Base-by-base conservation (phyloP, 2,329 filamentous ascomycete species). In the Microascus cirrosus region DNA sequence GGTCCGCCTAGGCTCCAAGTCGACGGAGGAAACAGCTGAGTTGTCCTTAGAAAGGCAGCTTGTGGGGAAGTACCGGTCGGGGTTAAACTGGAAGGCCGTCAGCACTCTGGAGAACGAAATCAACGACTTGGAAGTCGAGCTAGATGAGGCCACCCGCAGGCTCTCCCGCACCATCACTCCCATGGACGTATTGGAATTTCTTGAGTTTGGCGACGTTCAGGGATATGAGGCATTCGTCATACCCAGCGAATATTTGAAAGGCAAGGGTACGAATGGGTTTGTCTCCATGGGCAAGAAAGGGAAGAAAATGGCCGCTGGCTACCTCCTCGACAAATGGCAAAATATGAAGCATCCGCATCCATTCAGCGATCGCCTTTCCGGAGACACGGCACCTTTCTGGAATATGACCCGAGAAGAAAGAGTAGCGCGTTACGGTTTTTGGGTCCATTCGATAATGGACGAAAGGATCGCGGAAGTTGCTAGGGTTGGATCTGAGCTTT, bases 1-100 rank as follows among this genome's bases (percentile, higher is more conserved):
- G 58, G 78, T 87, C 0, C 78, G 87, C 0, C 72, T 90, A 0
- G 87, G 87, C 0, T 77, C 77, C 0, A 87, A 87, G 60, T 79
- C 65, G 0, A 82, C 77, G 0, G 28, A 64, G 0, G 66, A 68
- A 3, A 88, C 83, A 0, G 69, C 71, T 2, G 55, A 62, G 0
- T 68, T 88, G 0, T 73, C 66, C 2, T 66, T 87, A 1, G 72
- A 66, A 0, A 69, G 73, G 24, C 76, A 80, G 35, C 25, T 20
- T 1, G 48, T 58, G 1, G 56, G 39, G 56, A 61, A 60, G 0
- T 64, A 59, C 0, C 34, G 32, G n/a, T 20, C 42, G 15, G 20
- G 24, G n/a, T 8, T 48, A 8, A 24, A 56, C 13, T 35, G 62
- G 42, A 1, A 74, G 69, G 56, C 68, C 60, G n/a, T 67, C 70